phyloP scores from a whole-genome alignment of 345 rosid genomes.

The Camelina neglecta region DNA sequence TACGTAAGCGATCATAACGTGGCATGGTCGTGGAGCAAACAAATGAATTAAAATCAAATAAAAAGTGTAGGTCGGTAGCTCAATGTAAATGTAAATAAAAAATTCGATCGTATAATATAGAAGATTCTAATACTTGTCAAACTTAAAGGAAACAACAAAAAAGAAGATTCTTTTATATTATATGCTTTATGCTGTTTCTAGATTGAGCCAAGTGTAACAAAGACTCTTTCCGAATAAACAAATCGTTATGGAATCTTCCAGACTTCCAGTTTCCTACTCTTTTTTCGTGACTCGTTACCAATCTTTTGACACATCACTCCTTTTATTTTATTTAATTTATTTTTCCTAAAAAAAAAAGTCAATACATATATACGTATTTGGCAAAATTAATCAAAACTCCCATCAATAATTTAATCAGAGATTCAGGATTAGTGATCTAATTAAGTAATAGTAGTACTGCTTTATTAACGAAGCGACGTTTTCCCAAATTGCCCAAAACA shows the following conservation, averaged over 20 bases:
- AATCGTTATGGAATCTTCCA: constrained; percentile 1
- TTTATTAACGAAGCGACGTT: background rate
- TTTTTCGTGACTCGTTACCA: background rate
- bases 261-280: background rate
- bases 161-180: background rate
- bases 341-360: background rate
- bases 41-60: too few relatives aligned
- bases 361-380: background rate
- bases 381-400: background rate
- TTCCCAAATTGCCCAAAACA: background rate
- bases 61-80: too few relatives aligned
- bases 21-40: constrained; percentile 6
- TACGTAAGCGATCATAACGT: background rate
- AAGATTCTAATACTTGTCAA: background rate
- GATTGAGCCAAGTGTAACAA: constrained; percentile 13
- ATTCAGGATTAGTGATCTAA: background rate
- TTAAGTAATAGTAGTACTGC: background rate
- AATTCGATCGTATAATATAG: constrained; percentile 14
- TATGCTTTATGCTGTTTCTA: background rate
- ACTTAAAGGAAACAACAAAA: background rate
- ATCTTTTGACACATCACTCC: constrained; percentile 10
- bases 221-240: background rate
- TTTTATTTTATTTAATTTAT: background rate
- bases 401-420: background rate
- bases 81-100: too few relatives aligned